Conservation (phyloP, 23 red algal species). For the Gracilaria gracilis region DNA sequence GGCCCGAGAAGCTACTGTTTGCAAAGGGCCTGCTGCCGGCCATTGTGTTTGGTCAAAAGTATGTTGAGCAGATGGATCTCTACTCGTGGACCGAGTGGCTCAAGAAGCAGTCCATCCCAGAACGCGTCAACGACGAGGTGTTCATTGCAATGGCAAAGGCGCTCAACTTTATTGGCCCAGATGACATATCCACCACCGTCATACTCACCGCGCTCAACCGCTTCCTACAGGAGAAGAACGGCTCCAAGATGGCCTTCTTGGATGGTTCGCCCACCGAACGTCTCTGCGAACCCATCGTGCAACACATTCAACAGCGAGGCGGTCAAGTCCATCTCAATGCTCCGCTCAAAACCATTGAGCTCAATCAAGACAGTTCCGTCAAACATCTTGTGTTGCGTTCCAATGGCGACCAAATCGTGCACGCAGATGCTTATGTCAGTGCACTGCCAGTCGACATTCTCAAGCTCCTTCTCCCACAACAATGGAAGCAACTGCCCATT, state of each 20-base stretch:
- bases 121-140: constrained; percentile 97
- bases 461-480: constrained; percentile 80
- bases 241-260: constrained; percentile 96
- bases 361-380: constrained; percentile 70
- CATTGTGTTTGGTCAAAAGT: constrained; percentile 90
- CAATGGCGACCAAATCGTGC: constrained; percentile 39
- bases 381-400: constrained; percentile 55
- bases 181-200: constrained; percentile 96
- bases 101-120: constrained; percentile 83
- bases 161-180: constrained; percentile 98
- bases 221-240: constrained; percentile 96
- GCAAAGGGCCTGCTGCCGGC: constrained; percentile 92
- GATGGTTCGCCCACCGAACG: constrained; percentile 95
- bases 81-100: constrained; percentile 97
- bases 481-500: constrained; percentile 61
- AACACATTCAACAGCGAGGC: constrained; percentile 76
- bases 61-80: constrained; percentile 88
- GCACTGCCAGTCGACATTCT: constrained; percentile 97
- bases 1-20: constrained; percentile 94
- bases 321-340: constrained; percentile 63
- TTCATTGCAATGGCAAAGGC: constrained; percentile 99
- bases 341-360: constrained; percentile 71
- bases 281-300: constrained; percentile 88
- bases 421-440: constrained; percentile 92
- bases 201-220: constrained; percentile 97